Percentiles rank a stretch among this genome's conserved stretches.
These are phyloP conservation scores for Circinella minor DNA, from an alignment of 371 early-diverging fungal species.

Conservation along the genomic window DNA sequence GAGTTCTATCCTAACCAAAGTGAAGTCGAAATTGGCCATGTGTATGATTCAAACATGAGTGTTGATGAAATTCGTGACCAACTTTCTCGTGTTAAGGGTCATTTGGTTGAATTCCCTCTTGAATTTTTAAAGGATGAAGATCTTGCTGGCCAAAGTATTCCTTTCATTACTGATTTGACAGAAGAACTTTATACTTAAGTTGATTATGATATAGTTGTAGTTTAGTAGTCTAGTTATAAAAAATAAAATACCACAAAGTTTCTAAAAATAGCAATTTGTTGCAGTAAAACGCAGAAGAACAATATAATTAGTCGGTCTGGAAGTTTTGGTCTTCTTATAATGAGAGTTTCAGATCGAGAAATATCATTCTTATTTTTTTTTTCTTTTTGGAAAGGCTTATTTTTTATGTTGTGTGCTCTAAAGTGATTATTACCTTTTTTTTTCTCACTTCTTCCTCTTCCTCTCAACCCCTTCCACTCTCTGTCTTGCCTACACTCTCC, in stretches of 20 bases:
- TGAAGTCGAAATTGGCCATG: conserved; percentile 42
- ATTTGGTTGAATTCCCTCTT: conserved; percentile 77
- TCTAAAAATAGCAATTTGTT: conserved; percentile 7
- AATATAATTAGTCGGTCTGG: background rate
- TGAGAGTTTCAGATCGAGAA: conserved; percentile 2
- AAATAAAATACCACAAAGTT: background rate
- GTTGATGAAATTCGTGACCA: conserved; percentile 41
- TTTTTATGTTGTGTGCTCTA: background rate
- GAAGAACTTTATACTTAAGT: conserved; percentile 46
- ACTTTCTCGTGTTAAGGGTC: conserved; percentile 59
- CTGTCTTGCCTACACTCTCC: background rate
- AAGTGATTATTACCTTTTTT: background rate
- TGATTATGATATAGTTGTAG: no score
- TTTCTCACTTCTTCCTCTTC: background rate
- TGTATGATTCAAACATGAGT: conserved; percentile 40
- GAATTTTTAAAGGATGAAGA: conserved; percentile 68
- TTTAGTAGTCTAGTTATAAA: background rate
- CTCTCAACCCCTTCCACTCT: background rate
- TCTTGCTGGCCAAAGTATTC: conserved; percentile 43
- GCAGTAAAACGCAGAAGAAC: background rate
- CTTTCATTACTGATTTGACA: conserved; percentile 30
- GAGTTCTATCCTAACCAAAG: conserved; percentile 56
- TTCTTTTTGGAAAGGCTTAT: conserved; percentile 1
- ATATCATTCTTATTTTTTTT: background rate
- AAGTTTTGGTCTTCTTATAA: background rate